Conservation (phyloP, 129 eudicot species). For the Gnaphalium uliginosum region DNA sequence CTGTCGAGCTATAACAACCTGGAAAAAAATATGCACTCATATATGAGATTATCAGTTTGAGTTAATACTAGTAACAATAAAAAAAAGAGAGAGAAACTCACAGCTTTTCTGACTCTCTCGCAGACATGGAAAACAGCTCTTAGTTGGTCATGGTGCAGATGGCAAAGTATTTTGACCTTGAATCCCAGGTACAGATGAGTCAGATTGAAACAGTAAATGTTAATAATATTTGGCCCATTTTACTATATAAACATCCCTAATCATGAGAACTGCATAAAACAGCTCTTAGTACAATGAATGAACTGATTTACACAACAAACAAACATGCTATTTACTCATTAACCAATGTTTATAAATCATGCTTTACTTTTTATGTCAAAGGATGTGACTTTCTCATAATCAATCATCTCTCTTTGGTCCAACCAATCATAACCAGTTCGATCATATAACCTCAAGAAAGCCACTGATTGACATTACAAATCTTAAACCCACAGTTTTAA, state of each 20-base stretch:
- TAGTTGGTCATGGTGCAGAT: conserved; percentile 95
- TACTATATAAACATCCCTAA: neutral
- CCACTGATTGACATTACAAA: neutral
- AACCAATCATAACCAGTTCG: too few species aligned
- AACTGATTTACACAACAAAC: too few species aligned
- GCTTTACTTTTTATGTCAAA: too few species aligned
- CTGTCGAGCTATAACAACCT: conserved; percentile 83
- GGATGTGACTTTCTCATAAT: too few species aligned
- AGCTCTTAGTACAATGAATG: too few species aligned
- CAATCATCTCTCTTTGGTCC: too few species aligned
- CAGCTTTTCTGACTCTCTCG: conserved; percentile 81
- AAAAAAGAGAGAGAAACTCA: conserved; percentile 46
- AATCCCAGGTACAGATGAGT: conserved; percentile 25
- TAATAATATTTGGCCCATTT: neutral
- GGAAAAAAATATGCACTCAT: conserved; percentile 8
- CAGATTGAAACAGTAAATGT: conserved; percentile 9
- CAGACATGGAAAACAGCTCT: conserved; percentile 93
- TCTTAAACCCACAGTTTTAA: neutral
- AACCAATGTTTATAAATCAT: too few species aligned
- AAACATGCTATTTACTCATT: too few species aligned
- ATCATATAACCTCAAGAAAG: conserved; percentile 2
- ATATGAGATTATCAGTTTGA: conserved; percentile 9
- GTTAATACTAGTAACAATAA: neutral
- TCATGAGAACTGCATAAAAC: neutral
- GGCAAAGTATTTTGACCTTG: conserved; percentile 87